These are phyloP conservation scores for Anisodus acutangulus DNA, from an alignment of 257 asterid species.

Conservation along the genomic window DNA sequence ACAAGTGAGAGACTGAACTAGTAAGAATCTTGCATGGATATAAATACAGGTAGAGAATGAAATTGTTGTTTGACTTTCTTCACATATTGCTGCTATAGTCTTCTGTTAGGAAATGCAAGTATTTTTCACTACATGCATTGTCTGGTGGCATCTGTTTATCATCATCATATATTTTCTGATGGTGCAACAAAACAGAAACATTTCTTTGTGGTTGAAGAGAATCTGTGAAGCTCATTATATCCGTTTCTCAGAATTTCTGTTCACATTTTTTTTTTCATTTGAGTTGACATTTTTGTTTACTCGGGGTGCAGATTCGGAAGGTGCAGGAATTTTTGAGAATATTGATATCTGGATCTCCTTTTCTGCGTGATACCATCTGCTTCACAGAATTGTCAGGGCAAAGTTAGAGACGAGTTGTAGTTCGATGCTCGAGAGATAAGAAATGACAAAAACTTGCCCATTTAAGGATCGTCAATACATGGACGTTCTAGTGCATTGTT, in stretches of 20 bases:
- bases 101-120: not conserved
- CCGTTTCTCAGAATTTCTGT: not conserved
- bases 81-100: not conserved
- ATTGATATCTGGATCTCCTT: not conserved
- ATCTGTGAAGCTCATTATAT: constrained; percentile 6
- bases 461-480: not conserved
- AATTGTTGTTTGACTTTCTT: not conserved
- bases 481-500: not conserved
- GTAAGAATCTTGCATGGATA: constrained; percentile 16
- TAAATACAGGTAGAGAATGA: not conserved
- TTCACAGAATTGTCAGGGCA: not conserved
- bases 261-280: not conserved
- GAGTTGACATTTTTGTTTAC: not conserved
- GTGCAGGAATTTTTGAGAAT: not conserved
- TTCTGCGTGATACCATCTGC: not conserved
- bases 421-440: not conserved
- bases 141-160: not conserved
- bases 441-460: not conserved
- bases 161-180: not conserved
- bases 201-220: not conserved
- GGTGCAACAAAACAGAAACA: not conserved
- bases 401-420: not conserved
- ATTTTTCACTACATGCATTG: not conserved
- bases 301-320: constrained; percentile 13
- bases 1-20: not conserved